Conservation (phyloP, 345 rosid genomes). For the Murraya paniculata region DNA sequence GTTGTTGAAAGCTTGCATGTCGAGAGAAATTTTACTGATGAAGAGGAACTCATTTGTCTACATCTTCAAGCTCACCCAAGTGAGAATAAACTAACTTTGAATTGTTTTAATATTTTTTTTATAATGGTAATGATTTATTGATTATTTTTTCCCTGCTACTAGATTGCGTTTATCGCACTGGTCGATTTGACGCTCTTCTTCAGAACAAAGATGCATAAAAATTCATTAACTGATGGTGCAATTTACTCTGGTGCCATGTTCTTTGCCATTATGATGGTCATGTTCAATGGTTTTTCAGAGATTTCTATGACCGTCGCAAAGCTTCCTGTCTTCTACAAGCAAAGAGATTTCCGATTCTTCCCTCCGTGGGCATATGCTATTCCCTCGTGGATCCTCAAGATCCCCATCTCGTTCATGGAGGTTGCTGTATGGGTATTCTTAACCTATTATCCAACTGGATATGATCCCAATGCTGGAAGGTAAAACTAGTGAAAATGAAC, state of each 20-base stretch:
- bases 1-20: too few species aligned
- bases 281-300: slow-evolving; percentile 74
- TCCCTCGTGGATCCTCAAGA: slow-evolving; percentile 77
- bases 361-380: slow-evolving; percentile 33
- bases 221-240: slow-evolving; percentile 44
- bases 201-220: slow-evolving; percentile 52
- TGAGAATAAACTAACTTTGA: slow-evolving; percentile 18
- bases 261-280: slow-evolving; percentile 42
- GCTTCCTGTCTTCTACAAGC: slow-evolving; percentile 87
- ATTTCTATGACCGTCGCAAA: slow-evolving; percentile 67
- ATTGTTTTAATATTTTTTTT: background rate
- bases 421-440: slow-evolving; percentile 55
- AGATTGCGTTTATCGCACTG: slow-evolving; percentile 43
- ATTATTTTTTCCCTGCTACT: background rate
- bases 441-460: slow-evolving; percentile 70
- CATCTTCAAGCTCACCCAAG: too few species aligned
- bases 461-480: slow-evolving; percentile 74
- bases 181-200: slow-evolving; percentile 23
- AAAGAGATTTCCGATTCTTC: slow-evolving; percentile 51
- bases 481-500: slow-evolving; percentile 3
- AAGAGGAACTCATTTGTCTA: too few species aligned
- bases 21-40: too few species aligned
- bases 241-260: slow-evolving; percentile 65
- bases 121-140: too few species aligned
- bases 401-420: slow-evolving; percentile 61